Evolutionary conservation across 768 basidiomycete species (phyloP).

Genomic region (Mycena sanguinolenta): DNA sequence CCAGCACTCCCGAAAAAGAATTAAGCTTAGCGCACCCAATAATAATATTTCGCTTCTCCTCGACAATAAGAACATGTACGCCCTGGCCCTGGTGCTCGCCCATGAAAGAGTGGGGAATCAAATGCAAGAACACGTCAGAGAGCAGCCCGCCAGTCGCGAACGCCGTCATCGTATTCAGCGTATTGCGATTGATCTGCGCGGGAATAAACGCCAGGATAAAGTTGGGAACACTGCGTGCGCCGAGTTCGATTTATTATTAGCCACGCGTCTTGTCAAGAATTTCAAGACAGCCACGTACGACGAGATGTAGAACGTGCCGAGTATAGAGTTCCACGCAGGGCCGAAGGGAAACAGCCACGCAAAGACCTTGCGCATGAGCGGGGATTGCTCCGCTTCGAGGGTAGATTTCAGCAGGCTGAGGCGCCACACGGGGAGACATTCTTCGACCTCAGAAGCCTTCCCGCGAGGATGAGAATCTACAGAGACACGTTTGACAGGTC

Average conservation of each 20-base stretch:
- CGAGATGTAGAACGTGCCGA: constrained; percentile 96
- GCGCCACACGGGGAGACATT: constrained; percentile 35
- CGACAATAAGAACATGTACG: constrained; percentile 85
- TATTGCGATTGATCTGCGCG: constrained; percentile 85
- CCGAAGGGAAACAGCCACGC: constrained; percentile 89
- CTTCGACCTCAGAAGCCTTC: constrained; percentile 26
- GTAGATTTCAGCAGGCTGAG: constrained; percentile 72
- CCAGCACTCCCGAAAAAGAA: constrained; percentile 27
- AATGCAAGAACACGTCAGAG: constrained; percentile 93
- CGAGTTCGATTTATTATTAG: constrained; percentile 21
- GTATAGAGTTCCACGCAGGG: constrained; percentile 89
- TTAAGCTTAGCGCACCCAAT: constrained; percentile 72
- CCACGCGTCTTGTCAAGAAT: constrained; percentile 17
- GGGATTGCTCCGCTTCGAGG: constrained; percentile 75
- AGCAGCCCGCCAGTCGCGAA: constrained; percentile 94
- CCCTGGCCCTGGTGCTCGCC: constrained; percentile 82
- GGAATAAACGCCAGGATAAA: constrained; percentile 96
- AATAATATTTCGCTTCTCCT: constrained; percentile 92
- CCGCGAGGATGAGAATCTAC: background rate
- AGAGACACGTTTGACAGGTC: constrained; percentile 6
- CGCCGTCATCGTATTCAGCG: constrained; percentile 94
- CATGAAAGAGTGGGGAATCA: constrained; percentile 93
- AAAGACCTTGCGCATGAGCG: constrained; percentile 85
- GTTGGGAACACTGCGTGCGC: constrained; percentile 80
- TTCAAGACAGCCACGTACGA: constrained; percentile 68